Evolutionary conservation across 2,329 filamentous ascomycete genomes (phyloP).

Genomic region (Acrodontium crateriforme): DNA sequence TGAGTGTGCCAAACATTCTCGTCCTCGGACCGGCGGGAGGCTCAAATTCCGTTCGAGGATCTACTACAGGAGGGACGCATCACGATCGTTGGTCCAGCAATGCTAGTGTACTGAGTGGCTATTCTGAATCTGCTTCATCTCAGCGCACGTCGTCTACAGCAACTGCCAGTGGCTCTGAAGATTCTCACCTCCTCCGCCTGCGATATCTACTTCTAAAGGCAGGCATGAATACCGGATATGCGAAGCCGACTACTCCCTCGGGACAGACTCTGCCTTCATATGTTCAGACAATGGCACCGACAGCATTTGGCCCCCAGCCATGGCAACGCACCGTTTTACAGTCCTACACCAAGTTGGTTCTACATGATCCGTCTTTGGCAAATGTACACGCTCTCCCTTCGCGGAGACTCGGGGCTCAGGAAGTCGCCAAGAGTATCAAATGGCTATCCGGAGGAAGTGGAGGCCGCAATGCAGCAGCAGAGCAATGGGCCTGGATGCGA

Average conservation of each 20-base stretch:
- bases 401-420: conserved; percentile 52
- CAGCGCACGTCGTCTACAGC: conserved; percentile 60
- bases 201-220: conserved; percentile 71
- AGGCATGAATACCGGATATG: conserved; percentile 71
- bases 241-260: conserved; percentile 35
- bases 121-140: conserved; percentile 50
- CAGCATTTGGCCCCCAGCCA: conserved; percentile 61
- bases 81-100: conserved; percentile 68
- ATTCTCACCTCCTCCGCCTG: conserved; percentile 61
- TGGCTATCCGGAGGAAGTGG: conserved; percentile 60
- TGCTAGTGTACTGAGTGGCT: conserved; percentile 60
- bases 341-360: conserved; percentile 67
- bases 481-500: conserved; percentile 64
- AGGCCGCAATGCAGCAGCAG: too few species aligned
- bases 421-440: conserved; percentile 65
- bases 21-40: conserved; percentile 59
- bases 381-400: conserved; percentile 40
- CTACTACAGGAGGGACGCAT: conserved; percentile 30
- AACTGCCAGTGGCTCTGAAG: conserved; percentile 48
- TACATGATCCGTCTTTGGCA: conserved; percentile 56
- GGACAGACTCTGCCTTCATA: conserved; percentile 53
- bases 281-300: conserved; percentile 59
- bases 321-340: conserved; percentile 60
- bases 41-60: conserved; percentile 25
- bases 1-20: conserved; percentile 70